These are phyloP conservation scores for Chlorella variabilis DNA, from an alignment of 163 green algal species.

Conservation along the genomic window DNA sequence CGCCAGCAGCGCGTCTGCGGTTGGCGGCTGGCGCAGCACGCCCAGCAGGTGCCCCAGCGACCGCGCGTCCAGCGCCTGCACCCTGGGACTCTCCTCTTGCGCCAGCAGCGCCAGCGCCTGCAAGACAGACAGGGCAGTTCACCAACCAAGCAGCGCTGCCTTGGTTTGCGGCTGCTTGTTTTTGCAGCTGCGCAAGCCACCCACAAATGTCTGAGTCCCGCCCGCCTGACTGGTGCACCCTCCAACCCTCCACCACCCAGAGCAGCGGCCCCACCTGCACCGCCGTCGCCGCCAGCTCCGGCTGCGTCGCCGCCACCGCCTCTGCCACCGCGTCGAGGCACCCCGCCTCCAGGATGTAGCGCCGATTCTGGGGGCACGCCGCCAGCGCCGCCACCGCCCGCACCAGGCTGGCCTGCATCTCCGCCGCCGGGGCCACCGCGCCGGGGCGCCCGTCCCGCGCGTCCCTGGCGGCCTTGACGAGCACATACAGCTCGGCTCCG, in stretches of 20 bases:
- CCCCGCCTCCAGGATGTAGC: constrained; percentile 48
- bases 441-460: constrained; percentile 17
- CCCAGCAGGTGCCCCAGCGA: constrained; percentile 20
- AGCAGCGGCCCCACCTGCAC: constrained; percentile 4
- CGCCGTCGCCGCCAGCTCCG: neutral
- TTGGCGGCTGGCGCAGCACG: constrained; percentile 7
- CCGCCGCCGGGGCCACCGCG: neutral
- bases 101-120: constrained; percentile 26
- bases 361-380: constrained; percentile 34
- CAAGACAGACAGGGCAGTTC: too few relatives aligned
- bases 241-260: too few relatives aligned
- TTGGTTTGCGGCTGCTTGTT: too few relatives aligned
- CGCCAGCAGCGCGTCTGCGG: constrained; percentile 1
- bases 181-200: too few relatives aligned
- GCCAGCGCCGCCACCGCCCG: constrained; percentile 46
- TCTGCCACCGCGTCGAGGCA: constrained; percentile 41
- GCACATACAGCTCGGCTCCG: constrained; percentile 47
- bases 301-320: neutral
- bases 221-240: too few relatives aligned
- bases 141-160: neutral
- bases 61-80: constrained; percentile 17
- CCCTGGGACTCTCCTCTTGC: constrained; percentile 32
- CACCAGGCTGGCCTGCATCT: constrained; percentile 39
- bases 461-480: constrained; percentile 38
- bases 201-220: too few relatives aligned